Percentiles rank a stretch among this genome's conserved stretches.
These are phyloP conservation scores for Aegilops speltoides DNA, from an alignment of 176 grass and related monocot genomes.

Conservation along the genomic window DNA sequence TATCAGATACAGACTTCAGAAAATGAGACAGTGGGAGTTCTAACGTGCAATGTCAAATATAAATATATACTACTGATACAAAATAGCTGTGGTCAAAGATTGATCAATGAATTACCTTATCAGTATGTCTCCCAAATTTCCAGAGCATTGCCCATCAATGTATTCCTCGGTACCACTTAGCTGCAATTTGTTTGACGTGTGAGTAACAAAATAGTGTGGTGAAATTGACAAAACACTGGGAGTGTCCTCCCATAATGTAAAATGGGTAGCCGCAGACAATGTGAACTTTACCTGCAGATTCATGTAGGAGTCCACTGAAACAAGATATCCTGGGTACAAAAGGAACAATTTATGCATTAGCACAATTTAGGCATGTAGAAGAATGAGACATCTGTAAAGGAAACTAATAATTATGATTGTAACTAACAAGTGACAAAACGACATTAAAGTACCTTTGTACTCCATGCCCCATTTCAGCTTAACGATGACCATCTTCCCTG, in stretches of 20 bases:
- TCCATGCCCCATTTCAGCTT: conserved; percentile 98
- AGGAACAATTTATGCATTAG: not conserved
- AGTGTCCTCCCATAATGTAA: not conserved
- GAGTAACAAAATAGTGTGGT: not conserved
- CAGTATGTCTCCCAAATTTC: conserved; percentile 80
- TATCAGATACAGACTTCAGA: not conserved
- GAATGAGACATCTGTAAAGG: conserved; percentile 4
- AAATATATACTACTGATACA: not conserved
- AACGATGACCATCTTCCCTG: conserved; percentile 78
- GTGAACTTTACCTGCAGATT: conserved; percentile 63
- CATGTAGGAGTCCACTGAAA: conserved; percentile 93
- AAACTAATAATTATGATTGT: not conserved
- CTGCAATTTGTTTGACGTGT: conserved; percentile 25
- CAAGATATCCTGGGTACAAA: conserved; percentile 63
- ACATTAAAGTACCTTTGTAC: conserved; percentile 73
- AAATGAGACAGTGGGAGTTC: not conserved
- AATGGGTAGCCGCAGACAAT: conserved; percentile 1
- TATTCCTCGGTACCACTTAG: conserved; percentile 82
- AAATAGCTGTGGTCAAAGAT: not conserved
- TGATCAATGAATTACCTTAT: conserved; percentile 53
- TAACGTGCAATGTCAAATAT: not conserved
- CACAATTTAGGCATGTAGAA: not conserved
- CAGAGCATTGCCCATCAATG: conserved; percentile 76
- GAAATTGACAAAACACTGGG: not conserved
- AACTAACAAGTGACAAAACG: not conserved